phyloP scores from a whole-genome alignment of 768 basidiomycete genomes.

The Melanogaster broomeanus region DNA sequence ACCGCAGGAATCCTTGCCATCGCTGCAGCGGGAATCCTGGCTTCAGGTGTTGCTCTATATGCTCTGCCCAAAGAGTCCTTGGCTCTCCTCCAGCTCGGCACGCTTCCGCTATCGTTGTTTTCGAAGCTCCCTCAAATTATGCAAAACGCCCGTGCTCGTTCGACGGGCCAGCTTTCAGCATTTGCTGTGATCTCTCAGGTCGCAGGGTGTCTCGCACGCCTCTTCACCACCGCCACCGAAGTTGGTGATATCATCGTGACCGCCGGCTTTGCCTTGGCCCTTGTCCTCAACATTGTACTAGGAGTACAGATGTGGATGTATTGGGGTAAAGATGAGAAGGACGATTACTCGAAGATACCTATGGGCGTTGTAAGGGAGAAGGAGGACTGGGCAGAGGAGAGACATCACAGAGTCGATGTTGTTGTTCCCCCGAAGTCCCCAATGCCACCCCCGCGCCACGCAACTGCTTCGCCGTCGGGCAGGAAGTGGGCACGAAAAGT shows the following conservation, averaged over 20 bases:
- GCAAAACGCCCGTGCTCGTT: constrained; percentile 71
- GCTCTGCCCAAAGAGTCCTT: constrained; percentile 51
- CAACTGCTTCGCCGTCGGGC: constrained; percentile 47
- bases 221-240: constrained; percentile 93
- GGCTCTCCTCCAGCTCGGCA: constrained; percentile 75
- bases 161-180: constrained; percentile 92
- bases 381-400: constrained; percentile 27
- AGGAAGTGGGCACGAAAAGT: constrained; percentile 77
- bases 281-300: constrained; percentile 80
- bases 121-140: constrained; percentile 94
- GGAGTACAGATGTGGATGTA: constrained; percentile 85
- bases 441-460: constrained; percentile 41
- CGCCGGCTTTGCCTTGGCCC: constrained; percentile 83
- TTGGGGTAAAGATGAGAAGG: constrained; percentile 60
- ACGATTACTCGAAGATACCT: constrained; percentile 20
- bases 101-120: constrained; percentile 88
- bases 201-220: constrained; percentile 83
- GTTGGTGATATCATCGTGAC: constrained; percentile 80
- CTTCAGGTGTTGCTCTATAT: constrained; percentile 44
- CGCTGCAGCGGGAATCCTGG: constrained; percentile 34
- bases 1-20: constrained; percentile 32
- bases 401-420: constrained; percentile 40
- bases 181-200: constrained; percentile 91
- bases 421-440: constrained; percentile 45
- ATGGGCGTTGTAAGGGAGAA: constrained; percentile 28